phyloP scores from a whole-genome alignment of 140 eudicot species.

The Cichorium intybus region DNA sequence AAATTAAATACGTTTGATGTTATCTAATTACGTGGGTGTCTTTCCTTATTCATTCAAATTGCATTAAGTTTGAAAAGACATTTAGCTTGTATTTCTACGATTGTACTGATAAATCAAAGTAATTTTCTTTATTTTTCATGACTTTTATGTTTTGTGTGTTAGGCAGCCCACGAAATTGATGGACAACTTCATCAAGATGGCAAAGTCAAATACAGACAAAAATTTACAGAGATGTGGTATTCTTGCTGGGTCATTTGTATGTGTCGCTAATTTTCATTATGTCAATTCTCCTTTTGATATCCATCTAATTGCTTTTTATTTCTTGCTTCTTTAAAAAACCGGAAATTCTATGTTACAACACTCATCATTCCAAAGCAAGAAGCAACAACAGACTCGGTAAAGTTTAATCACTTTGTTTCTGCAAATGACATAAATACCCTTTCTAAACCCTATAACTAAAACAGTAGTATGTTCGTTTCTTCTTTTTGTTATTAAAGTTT shows the following conservation, averaged over 20 bases:
- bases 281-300: slow-evolving; percentile 6
- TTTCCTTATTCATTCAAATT: too few relatives aligned
- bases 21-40: too few relatives aligned
- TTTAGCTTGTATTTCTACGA: too few relatives aligned
- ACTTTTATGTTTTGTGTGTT: too few relatives aligned
- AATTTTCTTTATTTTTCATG: too few relatives aligned
- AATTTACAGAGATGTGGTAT: slow-evolving; percentile 93
- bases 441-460: neutral
- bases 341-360: slow-evolving; percentile 82
- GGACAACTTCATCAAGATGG: slow-evolving; percentile 89
- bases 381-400: slow-evolving; percentile 88
- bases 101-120: too few relatives aligned
- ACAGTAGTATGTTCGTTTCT: neutral
- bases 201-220: slow-evolving; percentile 78
- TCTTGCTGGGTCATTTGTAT: slow-evolving; percentile 95
- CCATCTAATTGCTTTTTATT: slow-evolving; percentile 9
- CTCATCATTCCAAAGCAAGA: slow-evolving; percentile 99
- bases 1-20: too few relatives aligned
- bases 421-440: neutral
- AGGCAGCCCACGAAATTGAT: slow-evolving; percentile 80
- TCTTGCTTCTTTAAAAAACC: slow-evolving; percentile 59
- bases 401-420: slow-evolving; percentile 12
- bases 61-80: too few relatives aligned
- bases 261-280: slow-evolving; percentile 21
- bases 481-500: too few relatives aligned